These are phyloP conservation scores for Aquilaria yunnanensis DNA, from an alignment of 345 rosid species.

Conservation along the genomic window DNA sequence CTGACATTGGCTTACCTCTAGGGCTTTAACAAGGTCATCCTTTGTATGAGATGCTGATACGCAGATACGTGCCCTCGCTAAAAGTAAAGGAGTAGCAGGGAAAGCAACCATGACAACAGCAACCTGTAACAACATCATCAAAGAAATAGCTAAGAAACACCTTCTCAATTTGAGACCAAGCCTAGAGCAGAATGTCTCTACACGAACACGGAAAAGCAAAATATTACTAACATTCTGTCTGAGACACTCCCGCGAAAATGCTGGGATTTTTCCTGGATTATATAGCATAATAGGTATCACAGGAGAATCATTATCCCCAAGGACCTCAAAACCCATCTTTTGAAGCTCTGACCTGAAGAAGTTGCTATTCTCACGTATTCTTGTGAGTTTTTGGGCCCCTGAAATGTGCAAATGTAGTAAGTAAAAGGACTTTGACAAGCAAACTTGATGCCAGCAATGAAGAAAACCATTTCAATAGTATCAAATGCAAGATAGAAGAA, in stretches of 20 bases:
- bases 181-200: too few species aligned
- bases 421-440: not conserved
- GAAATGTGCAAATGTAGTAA: not conserved
- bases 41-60: constrained; percentile 70
- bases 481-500: not conserved
- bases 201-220: too few species aligned
- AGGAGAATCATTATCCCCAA: constrained; percentile 90
- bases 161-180: too few species aligned
- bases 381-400: constrained; percentile 82
- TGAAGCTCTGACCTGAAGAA: constrained; percentile 75
- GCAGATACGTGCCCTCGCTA: constrained; percentile 87
- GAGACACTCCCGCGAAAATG: constrained; percentile 82
- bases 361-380: constrained; percentile 86
- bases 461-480: not conserved
- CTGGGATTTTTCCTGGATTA: constrained; percentile 84
- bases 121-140: constrained; percentile 25
- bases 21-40: constrained; percentile 65
- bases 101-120: constrained; percentile 61
- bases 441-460: not conserved
- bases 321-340: constrained; percentile 90
- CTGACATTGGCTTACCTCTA: constrained; percentile 36
- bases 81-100: constrained; percentile 64
- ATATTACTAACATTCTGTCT: constrained; percentile 43
- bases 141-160: too few species aligned
- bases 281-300: constrained; percentile 96